Base-by-base conservation (phyloP, 257 asterid species). In the Lycium barbarum region DNA sequence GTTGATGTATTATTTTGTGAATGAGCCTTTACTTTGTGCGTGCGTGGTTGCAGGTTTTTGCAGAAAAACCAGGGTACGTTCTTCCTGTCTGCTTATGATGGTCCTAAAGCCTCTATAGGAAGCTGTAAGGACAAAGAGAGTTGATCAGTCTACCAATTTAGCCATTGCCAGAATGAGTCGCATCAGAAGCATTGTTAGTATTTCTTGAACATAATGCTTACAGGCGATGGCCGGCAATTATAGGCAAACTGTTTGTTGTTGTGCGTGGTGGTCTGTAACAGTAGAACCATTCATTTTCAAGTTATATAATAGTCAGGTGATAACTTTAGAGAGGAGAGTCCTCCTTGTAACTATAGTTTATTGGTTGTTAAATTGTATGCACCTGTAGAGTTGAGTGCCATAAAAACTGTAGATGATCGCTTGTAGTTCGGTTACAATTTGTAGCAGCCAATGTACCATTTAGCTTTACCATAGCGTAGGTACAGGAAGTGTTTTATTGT, bases 61-160 rank as follows among this genome's bases (percentile, higher is more conserved):
- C 98, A 91, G 79, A 95, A 91, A 85, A 92, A 95, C 53, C 93
- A 93, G 88, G 92, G 91, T 82, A 84, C 87, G 58, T 93, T 93
- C 89, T 95, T 96, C 90, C 90, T 90, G 80, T 84, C 93, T 79
- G 84, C 88, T 15, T 96, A 96, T 33, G 96, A 93, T 82, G 91
- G 90, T 81, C 88, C 90, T 55, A 90, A 89, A 88, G 89, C 83
- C 79, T 63, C 88, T 36, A 95, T 88, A 88, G 92, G 91, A 89
- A 87, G 90, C 84, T 87, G 87, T 84, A 92, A 88, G 86, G 92
- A 91, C 66, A 93, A 91, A 88, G 93, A 92, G 36, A 86, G 84
- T 51, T 93, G 88, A 93, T 15, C 22, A 14, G 47, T 13, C 63
- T 26, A 13, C 81, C 47, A 22, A 76, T 51, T 76, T 76, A 76